A percentile compares a stretch with the other conserved stretches of the same genome.
These are phyloP conservation scores for Phytophthora aleatoria DNA, from an alignment of 352 stramenopile genomes.

Conservation along the genomic window DNA sequence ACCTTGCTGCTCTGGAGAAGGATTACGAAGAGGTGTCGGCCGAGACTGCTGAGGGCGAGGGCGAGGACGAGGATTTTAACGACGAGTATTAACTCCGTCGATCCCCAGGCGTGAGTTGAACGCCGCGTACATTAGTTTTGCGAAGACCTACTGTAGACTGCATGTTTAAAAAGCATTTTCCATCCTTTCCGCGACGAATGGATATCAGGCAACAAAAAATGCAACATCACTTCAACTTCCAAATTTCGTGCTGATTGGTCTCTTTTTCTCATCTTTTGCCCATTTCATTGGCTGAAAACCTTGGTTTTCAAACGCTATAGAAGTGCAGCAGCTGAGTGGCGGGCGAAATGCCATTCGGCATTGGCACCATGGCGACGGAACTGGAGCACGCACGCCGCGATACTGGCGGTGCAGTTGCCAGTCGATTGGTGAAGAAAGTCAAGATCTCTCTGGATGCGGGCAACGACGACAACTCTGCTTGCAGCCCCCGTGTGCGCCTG, in stretches of 20 bases:
- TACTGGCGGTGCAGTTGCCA: slow-evolving; percentile 21
- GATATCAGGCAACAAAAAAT: too few relatives aligned
- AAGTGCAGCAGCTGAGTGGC: slow-evolving; percentile 36
- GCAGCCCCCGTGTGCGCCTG: slow-evolving; percentile 27
- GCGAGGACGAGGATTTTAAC: slow-evolving; percentile 92
- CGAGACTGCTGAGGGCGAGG: slow-evolving; percentile 97
- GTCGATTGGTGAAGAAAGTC: slow-evolving; percentile 37
- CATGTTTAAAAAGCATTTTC: too few relatives aligned
- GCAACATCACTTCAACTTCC: not conserved
- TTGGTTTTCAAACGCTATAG: slow-evolving; percentile 18
- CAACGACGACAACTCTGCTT: not conserved
- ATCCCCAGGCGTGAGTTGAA: too few relatives aligned
- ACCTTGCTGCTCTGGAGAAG: slow-evolving; percentile 81
- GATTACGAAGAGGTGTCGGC: slow-evolving; percentile 99
- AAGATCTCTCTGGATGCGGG: slow-evolving; percentile 18
- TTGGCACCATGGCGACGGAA: slow-evolving; percentile 23
- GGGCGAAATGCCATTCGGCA: slow-evolving; percentile 17
- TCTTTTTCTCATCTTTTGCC: not conserved
- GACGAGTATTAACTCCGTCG: slow-evolving; percentile 77
- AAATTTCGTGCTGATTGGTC: slow-evolving; percentile 1
- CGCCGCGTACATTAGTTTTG: not conserved
- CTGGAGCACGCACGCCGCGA: slow-evolving; percentile 11
- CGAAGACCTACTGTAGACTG: too few relatives aligned
- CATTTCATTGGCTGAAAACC: slow-evolving; percentile 18
- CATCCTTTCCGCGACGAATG: too few relatives aligned